Conservation (phyloP, 768 basidiomycete species). For the Xerocomellus chrysenteron region DNA sequence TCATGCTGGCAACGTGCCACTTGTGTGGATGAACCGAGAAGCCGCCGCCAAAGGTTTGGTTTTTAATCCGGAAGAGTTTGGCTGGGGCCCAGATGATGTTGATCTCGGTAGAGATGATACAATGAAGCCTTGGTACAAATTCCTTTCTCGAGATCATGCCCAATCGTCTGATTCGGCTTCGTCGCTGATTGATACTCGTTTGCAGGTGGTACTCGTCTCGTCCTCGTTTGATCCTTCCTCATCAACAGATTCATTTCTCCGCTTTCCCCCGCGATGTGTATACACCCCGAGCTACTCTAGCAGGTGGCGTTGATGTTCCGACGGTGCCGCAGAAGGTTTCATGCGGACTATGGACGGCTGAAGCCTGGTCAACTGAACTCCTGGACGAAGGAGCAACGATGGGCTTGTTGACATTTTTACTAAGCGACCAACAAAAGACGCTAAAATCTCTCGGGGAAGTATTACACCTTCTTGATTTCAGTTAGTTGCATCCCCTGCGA, state of each 20-base stretch:
- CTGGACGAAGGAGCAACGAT: not conserved
- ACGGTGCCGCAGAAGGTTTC: not conserved
- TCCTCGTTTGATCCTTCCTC: constrained; percentile 7
- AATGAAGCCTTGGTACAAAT: not conserved
- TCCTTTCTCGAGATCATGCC: too few species aligned
- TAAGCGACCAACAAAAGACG: not conserved
- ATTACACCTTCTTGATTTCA: constrained; percentile 1
- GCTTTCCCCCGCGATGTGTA: not conserved
- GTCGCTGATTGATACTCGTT: not conserved
- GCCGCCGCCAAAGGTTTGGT: constrained; percentile 4
- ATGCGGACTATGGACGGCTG: not conserved
- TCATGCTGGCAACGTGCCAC: constrained; percentile 5
- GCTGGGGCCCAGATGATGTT: constrained; percentile 8
- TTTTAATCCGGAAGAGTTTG: not conserved
- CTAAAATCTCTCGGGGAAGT: constrained; percentile 1
- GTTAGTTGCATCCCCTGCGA: not conserved
- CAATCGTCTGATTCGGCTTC: too few species aligned
- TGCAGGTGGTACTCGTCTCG: not conserved
- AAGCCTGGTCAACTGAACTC: not conserved
- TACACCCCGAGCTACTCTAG: not conserved
- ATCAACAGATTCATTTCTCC: constrained; percentile 3
- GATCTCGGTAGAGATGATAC: not conserved
- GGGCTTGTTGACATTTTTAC: too few species aligned
- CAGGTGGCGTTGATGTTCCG: not conserved
- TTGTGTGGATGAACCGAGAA: constrained; percentile 12